phyloP scores from a whole-genome alignment of 2,329 filamentous ascomycete genomes.

The Trichoderma sp. region DNA sequence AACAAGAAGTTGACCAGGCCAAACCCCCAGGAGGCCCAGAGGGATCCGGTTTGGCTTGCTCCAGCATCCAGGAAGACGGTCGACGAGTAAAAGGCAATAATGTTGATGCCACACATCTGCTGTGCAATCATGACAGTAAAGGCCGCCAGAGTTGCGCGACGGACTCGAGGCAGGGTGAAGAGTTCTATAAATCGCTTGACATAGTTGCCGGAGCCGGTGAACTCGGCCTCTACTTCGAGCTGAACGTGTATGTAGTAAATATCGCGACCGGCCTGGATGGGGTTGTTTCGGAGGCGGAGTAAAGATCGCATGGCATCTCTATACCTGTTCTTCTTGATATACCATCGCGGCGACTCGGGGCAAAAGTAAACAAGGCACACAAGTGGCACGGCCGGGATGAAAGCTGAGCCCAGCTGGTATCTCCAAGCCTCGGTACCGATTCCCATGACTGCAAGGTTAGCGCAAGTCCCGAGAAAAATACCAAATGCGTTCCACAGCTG shows the following conservation, averaged over 20 bases:
- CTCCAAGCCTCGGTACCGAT: slow-evolving; percentile 54
- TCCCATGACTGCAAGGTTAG: slow-evolving; percentile 53
- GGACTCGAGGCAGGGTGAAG: slow-evolving; percentile 68
- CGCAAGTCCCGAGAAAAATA: slow-evolving; percentile 62
- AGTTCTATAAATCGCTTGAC: slow-evolving; percentile 63
- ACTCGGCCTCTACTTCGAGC: slow-evolving; percentile 59
- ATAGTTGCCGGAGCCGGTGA: slow-evolving; percentile 57
- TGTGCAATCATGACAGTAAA: slow-evolving; percentile 80
- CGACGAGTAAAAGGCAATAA: slow-evolving; percentile 75
- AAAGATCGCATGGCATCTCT: slow-evolving; percentile 60
- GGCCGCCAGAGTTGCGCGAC: slow-evolving; percentile 73
- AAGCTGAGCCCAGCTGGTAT: slow-evolving; percentile 64
- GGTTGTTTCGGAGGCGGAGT: slow-evolving; percentile 52
- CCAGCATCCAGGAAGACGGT: slow-evolving; percentile 63
- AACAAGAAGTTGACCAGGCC: slow-evolving; percentile 61
- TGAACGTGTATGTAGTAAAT: slow-evolving; percentile 67
- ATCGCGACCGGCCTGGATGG: slow-evolving; percentile 61
- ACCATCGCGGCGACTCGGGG: slow-evolving; percentile 66
- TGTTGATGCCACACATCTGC: slow-evolving; percentile 71
- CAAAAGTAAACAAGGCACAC: slow-evolving; percentile 64
- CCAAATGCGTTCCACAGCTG: slow-evolving; percentile 67
- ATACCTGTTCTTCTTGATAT: slow-evolving; percentile 67
- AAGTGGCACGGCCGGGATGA: slow-evolving; percentile 61
- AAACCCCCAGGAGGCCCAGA: slow-evolving; percentile 61
- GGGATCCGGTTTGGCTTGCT: slow-evolving; percentile 55